Conservation (phyloP, 2,329 filamentous ascomycete genomes). For the Paradendryphiella salina region DNA sequence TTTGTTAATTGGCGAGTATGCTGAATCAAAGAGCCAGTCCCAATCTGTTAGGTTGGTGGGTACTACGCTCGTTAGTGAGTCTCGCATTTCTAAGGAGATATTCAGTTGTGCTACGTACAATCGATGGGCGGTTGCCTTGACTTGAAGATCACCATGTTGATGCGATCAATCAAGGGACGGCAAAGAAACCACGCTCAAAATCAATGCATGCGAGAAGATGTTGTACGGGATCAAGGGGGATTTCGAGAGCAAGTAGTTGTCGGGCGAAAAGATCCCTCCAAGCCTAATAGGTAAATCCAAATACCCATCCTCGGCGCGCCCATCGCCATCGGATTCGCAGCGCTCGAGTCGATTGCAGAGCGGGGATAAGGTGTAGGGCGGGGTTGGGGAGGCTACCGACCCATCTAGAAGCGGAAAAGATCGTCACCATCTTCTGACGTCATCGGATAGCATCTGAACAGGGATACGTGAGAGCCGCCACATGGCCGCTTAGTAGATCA, state of each 20-base stretch:
- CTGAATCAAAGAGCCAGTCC: conserved; percentile 64
- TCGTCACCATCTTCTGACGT: conserved; percentile 5
- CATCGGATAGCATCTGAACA: neutral
- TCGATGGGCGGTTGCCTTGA: conserved; percentile 51
- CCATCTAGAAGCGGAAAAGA: conserved; percentile 18
- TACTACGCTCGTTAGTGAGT: conserved; percentile 45
- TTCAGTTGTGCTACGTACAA: conserved; percentile 29
- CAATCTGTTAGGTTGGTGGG: conserved; percentile 60
- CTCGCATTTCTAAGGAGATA: neutral
- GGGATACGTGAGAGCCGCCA: conserved; percentile 4
- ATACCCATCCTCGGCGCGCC: conserved; percentile 22
- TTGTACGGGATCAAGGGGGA: neutral
- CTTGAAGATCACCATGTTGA: conserved; percentile 47
- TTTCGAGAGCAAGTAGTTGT: neutral
- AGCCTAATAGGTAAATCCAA: conserved; percentile 1
- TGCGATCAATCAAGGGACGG: neutral
- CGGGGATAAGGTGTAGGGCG: conserved; percentile 32
- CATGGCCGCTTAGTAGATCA: neutral
- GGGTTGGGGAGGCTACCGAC: conserved; percentile 20
- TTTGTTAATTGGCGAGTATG: conserved; percentile 55
- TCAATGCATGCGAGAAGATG: neutral
- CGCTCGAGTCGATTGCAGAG: conserved; percentile 36
- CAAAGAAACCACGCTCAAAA: neutral
- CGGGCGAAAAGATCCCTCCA: neutral
- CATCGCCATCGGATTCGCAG: conserved; percentile 29